Percentiles rank a stretch among this genome's conserved stretches.
Conservation (phyloP, 2,329 filamentous ascomycete genomes). For the Diplodia scrobiculata region DNA sequence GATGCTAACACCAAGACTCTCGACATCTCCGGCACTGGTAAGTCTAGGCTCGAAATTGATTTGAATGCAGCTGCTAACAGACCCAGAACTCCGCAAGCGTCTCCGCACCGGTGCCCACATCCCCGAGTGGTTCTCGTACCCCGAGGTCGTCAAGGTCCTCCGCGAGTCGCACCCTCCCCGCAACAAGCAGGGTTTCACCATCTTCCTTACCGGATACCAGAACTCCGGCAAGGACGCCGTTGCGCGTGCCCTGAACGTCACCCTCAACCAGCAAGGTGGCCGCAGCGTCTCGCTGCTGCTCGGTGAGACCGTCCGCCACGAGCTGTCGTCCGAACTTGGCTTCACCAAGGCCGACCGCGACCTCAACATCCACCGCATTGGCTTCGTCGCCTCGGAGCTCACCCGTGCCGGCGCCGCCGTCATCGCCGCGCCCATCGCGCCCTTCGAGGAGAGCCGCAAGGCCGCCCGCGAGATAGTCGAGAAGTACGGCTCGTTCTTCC, state of each 20-base stretch:
- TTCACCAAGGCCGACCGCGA: conserved; percentile 92
- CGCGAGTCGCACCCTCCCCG: conserved; percentile 94
- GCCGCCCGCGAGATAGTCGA: conserved; percentile 82
- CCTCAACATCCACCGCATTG: conserved; percentile 93
- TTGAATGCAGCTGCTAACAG: conserved; percentile 37
- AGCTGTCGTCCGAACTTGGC: conserved; percentile 91
- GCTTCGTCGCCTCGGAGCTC: conserved; percentile 92
- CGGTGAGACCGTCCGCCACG: conserved; percentile 89
- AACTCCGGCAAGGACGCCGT: conserved; percentile 98
- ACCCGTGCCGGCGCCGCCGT: conserved; percentile 91
- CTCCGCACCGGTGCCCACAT: conserved; percentile 91
- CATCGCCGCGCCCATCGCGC: conserved; percentile 94
- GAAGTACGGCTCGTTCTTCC: conserved; percentile 88
- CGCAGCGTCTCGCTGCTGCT: conserved; percentile 91
- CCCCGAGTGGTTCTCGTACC: conserved; percentile 99
- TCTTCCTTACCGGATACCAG: conserved; percentile 95
- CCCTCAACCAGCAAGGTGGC: conserved; percentile 95
- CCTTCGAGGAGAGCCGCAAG: conserved; percentile 76
- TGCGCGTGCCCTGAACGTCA: conserved; percentile 91
- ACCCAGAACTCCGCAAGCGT: conserved; percentile 87
- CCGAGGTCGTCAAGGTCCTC: conserved; percentile 94
- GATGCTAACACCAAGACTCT: conserved; percentile 75
- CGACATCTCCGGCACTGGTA: conserved; percentile 56
- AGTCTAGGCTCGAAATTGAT: background rate
- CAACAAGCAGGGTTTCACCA: conserved; percentile 90